Percentiles rank a stretch among this genome's conserved stretches.
Evolutionary conservation across 2,329 filamentous ascomycete genomes (phyloP).

Genomic region (Berkeleyomyces basicola): DNA sequence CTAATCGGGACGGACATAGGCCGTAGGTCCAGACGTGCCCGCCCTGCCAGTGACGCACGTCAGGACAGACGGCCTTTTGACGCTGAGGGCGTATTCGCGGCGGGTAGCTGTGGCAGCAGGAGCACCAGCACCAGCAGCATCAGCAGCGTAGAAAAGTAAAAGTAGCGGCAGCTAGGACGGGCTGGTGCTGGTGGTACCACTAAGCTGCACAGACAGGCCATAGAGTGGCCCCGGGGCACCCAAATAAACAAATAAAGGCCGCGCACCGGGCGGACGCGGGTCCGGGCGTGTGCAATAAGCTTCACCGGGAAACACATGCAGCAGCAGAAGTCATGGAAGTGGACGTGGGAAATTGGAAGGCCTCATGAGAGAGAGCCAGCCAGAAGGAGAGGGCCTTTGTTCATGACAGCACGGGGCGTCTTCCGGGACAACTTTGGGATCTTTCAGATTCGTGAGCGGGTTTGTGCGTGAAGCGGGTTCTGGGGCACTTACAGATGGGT

Average conservation of each 20-base stretch:
- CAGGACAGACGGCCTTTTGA: too few relatives aligned
- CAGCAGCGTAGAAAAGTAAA: too few relatives aligned
- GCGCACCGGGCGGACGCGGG: not conserved
- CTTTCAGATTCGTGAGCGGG: not conserved
- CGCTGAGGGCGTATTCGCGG: too few relatives aligned
- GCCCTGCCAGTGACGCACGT: too few relatives aligned
- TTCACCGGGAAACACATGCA: not conserved
- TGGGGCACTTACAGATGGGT: too few relatives aligned
- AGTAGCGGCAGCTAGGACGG: not conserved
- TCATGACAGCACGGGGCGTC: not conserved
- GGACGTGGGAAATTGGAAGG: not conserved
- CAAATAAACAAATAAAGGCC: not conserved
- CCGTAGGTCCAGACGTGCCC: too few relatives aligned
- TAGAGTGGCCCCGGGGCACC: not conserved
- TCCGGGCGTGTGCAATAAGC: not conserved
- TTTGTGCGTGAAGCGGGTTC: not conserved
- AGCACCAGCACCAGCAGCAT: not conserved
- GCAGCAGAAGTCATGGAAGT: not conserved
- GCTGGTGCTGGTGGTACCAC: not conserved
- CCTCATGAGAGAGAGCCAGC: not conserved
- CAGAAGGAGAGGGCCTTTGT: not conserved
- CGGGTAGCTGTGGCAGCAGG: too few relatives aligned
- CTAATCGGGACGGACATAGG: too few relatives aligned
- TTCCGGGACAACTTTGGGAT: not conserved
- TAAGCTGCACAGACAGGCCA: not conserved